A percentile compares a stretch with the other conserved stretches of the same genome.
Evolutionary conservation across 1,139 yeast species (phyloP).

Genomic region (Ogataea hybrid): DNA sequence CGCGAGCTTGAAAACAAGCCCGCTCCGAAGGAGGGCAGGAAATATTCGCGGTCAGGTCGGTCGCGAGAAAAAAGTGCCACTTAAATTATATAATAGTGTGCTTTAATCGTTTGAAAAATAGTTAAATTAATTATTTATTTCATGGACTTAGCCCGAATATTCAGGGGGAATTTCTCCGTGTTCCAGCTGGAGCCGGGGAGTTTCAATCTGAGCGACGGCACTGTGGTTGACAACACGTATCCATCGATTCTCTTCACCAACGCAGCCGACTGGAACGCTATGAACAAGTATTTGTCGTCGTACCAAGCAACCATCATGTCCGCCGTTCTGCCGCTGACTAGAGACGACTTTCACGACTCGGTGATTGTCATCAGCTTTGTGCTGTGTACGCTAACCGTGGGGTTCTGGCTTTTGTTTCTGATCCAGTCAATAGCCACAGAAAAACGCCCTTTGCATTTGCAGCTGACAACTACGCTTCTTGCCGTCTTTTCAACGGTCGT

Average conservation of each 20-base stretch:
- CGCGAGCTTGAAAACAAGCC: constrained; percentile 36
- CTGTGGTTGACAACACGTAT: constrained; percentile 1
- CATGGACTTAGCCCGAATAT: not conserved
- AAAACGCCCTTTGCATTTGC: constrained; percentile 47
- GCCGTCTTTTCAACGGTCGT: constrained; percentile 43
- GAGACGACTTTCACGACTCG: constrained; percentile 31
- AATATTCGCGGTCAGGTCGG: constrained; percentile 6
- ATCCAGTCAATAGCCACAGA: constrained; percentile 47
- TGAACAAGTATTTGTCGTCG: constrained; percentile 3
- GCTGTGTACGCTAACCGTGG: constrained; percentile 34
- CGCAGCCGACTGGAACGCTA: constrained; percentile 14
- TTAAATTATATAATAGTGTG: not conserved
- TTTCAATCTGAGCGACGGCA: not conserved
- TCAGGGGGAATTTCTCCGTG: constrained; percentile 15
- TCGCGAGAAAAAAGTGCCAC: constrained; percentile 5
- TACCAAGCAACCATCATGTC: constrained; percentile 5
- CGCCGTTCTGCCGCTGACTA: constrained; percentile 21
- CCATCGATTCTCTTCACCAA: constrained; percentile 25
- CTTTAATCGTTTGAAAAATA: not conserved
- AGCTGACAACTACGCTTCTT: constrained; percentile 45
- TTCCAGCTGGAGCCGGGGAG: constrained; percentile 21
- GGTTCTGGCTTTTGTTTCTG: constrained; percentile 54
- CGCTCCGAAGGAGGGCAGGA: constrained; percentile 4
- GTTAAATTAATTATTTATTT: too few relatives aligned
- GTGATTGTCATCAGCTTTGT: constrained; percentile 32